Base-by-base conservation (phyloP, 768 basidiomycete genomes). In the Dioszegia crocea region DNA sequence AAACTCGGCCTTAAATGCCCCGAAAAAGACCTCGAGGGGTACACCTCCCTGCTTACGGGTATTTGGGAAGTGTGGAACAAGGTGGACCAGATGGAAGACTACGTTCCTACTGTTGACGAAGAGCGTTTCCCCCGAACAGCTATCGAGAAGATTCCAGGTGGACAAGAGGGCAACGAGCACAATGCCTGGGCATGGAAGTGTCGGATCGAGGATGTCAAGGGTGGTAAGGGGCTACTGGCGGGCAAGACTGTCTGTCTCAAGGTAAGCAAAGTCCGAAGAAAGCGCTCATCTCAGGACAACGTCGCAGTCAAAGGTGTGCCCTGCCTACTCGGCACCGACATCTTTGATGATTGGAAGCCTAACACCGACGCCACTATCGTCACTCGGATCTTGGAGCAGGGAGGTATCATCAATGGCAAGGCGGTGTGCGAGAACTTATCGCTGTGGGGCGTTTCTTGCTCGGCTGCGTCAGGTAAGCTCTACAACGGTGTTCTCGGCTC, bases 341-440 rank as follows among this genome's bases (percentile, higher is more conserved):
- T 76, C 14, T 71, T 79, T 53, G 56, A 65, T 10, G 73, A 77
- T 56, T 80, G 70, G 63, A 31, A 65, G n/a, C 78, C 77, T n/a
- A 61, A 63, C 16, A 65, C 63, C 56, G 81, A 82, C 64, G 81
- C 81, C 3, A 81, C 80, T 0, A 73, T 81, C 12, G 80, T 80
- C 2, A 80, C 78, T n/a, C 76, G 81, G 17, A 73, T 81, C 14
- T 74, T 82, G 2, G 78, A 80, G 52, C 73, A 77, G 2, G 81
- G 81, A 4, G 81, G 78, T 6, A 73, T 67, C 2, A 75, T 80
- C 52, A 62, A 65, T 31, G 79, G 79, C 2, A 80, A 80, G 59
- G 78, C 76, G 11, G 76, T 77, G 30, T 80, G 79, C 67, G 79
- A 77, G 65, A 63, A 68, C 44, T 29, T 68, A 19, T 57, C 50